phyloP scores from a whole-genome alignment of 169 alveolate genomes.

The Fabrea salina region DNA sequence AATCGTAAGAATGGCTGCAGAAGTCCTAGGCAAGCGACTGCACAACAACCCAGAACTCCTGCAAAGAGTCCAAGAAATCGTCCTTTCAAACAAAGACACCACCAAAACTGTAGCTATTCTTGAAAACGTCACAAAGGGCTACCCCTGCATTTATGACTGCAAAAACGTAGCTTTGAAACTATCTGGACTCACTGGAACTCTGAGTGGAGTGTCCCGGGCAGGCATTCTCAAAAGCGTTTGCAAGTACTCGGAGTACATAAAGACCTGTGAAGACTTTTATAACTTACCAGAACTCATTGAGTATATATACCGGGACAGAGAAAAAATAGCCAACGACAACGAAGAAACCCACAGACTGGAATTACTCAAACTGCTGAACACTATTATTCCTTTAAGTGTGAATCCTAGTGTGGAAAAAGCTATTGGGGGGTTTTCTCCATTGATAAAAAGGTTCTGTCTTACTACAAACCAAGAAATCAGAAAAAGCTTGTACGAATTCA shows the following conservation, averaged over 20 bases:
- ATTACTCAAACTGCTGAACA: background rate
- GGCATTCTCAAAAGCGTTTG: background rate
- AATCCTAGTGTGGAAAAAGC: conserved; percentile 4
- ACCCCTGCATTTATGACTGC: conserved; percentile 20
- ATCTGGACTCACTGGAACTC: background rate
- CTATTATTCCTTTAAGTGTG: background rate
- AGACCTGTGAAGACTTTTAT: background rate
- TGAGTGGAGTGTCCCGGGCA: conserved; percentile 9
- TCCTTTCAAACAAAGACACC: background rate
- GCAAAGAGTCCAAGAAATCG: background rate
- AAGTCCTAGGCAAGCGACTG: conserved; percentile 47
- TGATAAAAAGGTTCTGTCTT: background rate
- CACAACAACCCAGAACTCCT: background rate
- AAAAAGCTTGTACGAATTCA: conserved; percentile 44
- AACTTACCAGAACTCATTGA: conserved; percentile 18
- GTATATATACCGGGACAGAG: conserved; percentile 15
- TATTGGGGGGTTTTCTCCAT: conserved; percentile 5
- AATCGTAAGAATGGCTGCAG: conserved; percentile 47
- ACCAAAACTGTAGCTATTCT: background rate
- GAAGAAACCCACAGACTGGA: conserved; percentile 29
- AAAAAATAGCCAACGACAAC: conserved; percentile 19
- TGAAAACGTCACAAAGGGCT: conserved; percentile 4
- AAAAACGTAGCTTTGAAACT: background rate
- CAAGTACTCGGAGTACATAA: background rate
- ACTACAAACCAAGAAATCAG: conserved; percentile 28